Base-by-base conservation (phyloP, 805 yeast species). In the Candida methanosorbosa region DNA sequence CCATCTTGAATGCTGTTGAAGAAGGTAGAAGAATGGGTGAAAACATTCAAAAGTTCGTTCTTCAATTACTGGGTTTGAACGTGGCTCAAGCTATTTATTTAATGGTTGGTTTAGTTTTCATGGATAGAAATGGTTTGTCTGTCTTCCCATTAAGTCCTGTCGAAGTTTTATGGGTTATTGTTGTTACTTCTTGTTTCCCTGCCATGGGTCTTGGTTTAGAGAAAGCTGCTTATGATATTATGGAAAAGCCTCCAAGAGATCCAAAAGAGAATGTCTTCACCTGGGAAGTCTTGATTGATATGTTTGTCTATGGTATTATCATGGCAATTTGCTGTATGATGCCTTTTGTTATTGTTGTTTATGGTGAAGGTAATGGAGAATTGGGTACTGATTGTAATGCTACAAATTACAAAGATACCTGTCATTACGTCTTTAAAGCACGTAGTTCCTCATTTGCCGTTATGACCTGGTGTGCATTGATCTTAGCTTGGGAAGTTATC, bases 101-200 rank as follows among this genome's bases (percentile, higher is more conserved):
- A 49, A 67, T 81, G 72, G 65, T 81, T 46, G 92, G 90, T 30
- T 67, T 81, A 35, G 85, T 76, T 3, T 82, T 82, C 54, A 70
- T 72, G 42, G 92, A 80, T 49, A 45, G 57, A 0, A 60, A 70
- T 26, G 78, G 73, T 2, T 66, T 64, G 38, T 83, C 94, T 4
- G 95, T 86, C 5, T 85, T 85, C 64, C 88, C 90, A 32, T 65
- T 82, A 38, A 71, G 85, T 39, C 88, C 90, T 8, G 84, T 81
- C 39, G 86, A 81, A 57, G 86, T 79, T 7, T 62, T 81, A 45
- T 81, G 88, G 88, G 74, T 81, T 47, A 72, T 81, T 49, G 85
- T 81, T 50, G 72, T 80, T 28, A 81, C 90, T 1, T 78, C 87
- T 2, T 78, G 86, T 46, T 79, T 81, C 66, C 90, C 90, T 28